Evolutionary conservation across 768 basidiomycete species (phyloP).

Genomic region (Artomyces pyxidatus): DNA sequence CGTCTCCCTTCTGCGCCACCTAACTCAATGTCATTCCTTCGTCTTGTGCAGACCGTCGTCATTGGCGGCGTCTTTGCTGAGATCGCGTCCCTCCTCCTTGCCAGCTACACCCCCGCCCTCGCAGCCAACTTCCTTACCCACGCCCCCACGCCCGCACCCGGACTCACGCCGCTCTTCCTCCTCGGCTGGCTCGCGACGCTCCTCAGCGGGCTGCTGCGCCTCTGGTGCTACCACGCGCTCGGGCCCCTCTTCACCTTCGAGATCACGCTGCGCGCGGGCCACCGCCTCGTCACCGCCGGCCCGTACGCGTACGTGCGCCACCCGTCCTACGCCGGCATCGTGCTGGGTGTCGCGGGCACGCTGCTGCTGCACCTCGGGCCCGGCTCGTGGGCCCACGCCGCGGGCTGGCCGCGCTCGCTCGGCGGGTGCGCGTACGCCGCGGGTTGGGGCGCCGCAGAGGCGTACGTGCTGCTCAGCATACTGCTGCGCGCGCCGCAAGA

Average conservation of each 20-base stretch:
- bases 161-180: conserved; percentile 3
- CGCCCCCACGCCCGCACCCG: not conserved
- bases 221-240: conserved; percentile 10
- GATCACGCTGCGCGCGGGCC: conserved; percentile 11
- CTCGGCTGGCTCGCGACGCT: conserved; percentile 5
- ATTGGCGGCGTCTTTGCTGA: conserved; percentile 1
- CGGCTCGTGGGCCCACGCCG: conserved; percentile 11
- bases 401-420: conserved; percentile 3
- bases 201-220: conserved; percentile 7
- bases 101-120: no score
- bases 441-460: conserved; percentile 9
- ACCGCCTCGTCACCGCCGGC: conserved; percentile 17
- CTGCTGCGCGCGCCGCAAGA: conserved; percentile 8
- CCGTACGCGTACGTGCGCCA: conserved; percentile 19
- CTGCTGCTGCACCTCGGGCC: conserved; percentile 13
- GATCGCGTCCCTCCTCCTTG: not conserved
- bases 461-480: conserved; percentile 11
- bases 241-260: conserved; percentile 17
- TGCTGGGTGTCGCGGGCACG: conserved; percentile 14
- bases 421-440: conserved; percentile 5
- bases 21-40: not conserved
- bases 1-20: not conserved
- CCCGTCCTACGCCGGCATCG: conserved; percentile 16
- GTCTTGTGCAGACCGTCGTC: conserved; percentile 2
- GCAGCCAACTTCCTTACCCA: not conserved